phyloP scores from a whole-genome alignment of 371 early-diverging fungal species.

The Batrachochytrium dendrobatidis region DNA sequence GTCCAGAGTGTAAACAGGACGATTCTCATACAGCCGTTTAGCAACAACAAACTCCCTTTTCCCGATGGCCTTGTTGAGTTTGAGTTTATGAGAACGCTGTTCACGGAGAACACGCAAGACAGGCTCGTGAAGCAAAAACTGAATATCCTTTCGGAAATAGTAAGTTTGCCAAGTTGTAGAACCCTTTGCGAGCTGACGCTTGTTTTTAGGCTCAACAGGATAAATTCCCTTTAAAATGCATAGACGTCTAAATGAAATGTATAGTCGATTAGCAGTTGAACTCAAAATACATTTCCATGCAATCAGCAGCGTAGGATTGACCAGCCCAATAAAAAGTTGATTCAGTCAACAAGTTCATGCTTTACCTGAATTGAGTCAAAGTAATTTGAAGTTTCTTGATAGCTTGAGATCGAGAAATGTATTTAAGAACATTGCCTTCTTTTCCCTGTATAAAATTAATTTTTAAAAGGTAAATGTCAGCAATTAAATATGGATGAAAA shows the following conservation, averaged over 20 bases:
- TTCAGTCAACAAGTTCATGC: no score
- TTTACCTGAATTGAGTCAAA: constrained; percentile 88
- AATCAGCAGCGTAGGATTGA: no score
- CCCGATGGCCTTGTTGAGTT: constrained; percentile 75
- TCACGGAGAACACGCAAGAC: constrained; percentile 83
- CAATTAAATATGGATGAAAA: no score
- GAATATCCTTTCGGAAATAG: constrained; percentile 93
- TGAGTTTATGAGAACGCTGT: constrained; percentile 75
- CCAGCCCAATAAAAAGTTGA: no score
- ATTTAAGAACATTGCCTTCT: constrained; percentile 85
- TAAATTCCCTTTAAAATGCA: constrained; percentile 98
- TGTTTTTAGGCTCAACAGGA: constrained; percentile 91
- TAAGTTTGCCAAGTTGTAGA: constrained; percentile 73
- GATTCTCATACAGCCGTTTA: constrained; percentile 59
- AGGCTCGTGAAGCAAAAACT: constrained; percentile 89
- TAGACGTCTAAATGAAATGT: constrained; percentile 66
- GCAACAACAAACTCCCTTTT: constrained; percentile 73
- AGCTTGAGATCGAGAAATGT: constrained; percentile 84
- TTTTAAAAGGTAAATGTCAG: no score
- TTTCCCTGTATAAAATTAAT: constrained; percentile 72
- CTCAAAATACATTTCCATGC: no score
- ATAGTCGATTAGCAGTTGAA: no score
- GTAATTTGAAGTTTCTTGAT: constrained; percentile 89
- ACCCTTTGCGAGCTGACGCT: constrained; percentile 90
- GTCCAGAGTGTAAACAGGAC: constrained; percentile 78